Conservation (phyloP, 2,329 filamentous ascomycete genomes). For the Anthostomella pinea region DNA sequence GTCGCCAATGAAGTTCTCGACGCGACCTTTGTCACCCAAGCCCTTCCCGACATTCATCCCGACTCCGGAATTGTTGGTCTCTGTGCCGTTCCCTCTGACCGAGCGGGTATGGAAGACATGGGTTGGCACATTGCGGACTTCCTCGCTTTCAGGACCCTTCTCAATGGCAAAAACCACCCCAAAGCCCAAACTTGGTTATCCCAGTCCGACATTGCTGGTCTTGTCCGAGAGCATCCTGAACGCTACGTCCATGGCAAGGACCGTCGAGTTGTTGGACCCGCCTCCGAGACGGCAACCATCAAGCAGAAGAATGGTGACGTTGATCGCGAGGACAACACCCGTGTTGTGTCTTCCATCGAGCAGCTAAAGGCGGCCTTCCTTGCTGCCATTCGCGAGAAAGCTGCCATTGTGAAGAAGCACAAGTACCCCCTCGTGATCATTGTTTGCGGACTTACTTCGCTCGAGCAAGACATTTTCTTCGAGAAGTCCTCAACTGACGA, state of each 20-base stretch:
- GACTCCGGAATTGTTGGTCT: conserved; percentile 22
- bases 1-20: conserved; percentile 12
- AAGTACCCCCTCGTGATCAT: conserved; percentile 24
- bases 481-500: too few relatives aligned
- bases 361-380: conserved; percentile 21
- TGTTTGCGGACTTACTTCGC: conserved; percentile 26
- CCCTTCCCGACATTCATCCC: conserved; percentile 18
- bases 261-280: conserved; percentile 19
- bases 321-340: conserved; percentile 18
- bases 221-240: conserved; percentile 18
- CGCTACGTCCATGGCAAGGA: conserved; percentile 24
- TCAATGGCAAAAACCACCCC: conserved; percentile 16
- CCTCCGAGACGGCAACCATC: conserved; percentile 1
- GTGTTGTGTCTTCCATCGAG: conserved; percentile 17
- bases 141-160: conserved; percentile 27
- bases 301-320: not conserved
- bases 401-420: conserved; percentile 6
- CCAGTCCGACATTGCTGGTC: conserved; percentile 19
- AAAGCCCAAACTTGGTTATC: conserved; percentile 27
- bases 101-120: conserved; percentile 22
- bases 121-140: conserved; percentile 31
- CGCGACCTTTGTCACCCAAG: conserved; percentile 20
- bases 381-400: conserved; percentile 13
- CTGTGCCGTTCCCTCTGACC: conserved; percentile 24
- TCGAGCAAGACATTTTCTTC: conserved; percentile 30